Conservation (phyloP, 192 early-diverging fungal species). For the Coemansia sp. region DNA sequence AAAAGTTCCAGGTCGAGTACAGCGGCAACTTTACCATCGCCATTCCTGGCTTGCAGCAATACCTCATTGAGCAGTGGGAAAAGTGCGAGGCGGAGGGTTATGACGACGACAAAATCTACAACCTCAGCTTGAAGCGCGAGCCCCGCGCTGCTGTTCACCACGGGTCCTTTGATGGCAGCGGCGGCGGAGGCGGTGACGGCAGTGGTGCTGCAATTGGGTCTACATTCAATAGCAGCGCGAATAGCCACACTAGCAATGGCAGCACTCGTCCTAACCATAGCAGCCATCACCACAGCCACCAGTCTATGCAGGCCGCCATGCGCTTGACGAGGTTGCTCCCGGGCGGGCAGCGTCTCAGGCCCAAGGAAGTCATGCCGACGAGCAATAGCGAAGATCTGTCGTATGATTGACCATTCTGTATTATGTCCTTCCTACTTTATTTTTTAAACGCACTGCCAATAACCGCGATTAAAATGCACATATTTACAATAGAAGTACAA, state of each 20-base stretch:
- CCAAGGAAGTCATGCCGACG: neutral
- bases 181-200: neutral
- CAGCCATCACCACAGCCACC: conserved; percentile 4
- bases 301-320: conserved; percentile 15
- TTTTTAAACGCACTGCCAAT: neutral
- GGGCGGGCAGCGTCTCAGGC: conserved; percentile 12
- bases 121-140: conserved; percentile 43
- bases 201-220: neutral
- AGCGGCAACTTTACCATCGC: conserved; percentile 58
- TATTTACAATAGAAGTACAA: neutral
- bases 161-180: neutral
- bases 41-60: conserved; percentile 53
- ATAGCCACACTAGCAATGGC: neutral
- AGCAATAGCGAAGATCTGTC: neutral
- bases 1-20: conserved; percentile 78
- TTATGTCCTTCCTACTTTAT: neutral
- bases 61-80: conserved; percentile 55
- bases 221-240: neutral
- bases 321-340: conserved; percentile 26
- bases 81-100: conserved; percentile 28
- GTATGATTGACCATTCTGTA: too few relatives aligned
- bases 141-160: conserved; percentile 22
- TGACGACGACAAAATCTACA: conserved; percentile 54
- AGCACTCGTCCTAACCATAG: neutral
- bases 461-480: neutral